Conservation (phyloP, 345 rosid genomes). For the Rhodamnia rubescens region DNA sequence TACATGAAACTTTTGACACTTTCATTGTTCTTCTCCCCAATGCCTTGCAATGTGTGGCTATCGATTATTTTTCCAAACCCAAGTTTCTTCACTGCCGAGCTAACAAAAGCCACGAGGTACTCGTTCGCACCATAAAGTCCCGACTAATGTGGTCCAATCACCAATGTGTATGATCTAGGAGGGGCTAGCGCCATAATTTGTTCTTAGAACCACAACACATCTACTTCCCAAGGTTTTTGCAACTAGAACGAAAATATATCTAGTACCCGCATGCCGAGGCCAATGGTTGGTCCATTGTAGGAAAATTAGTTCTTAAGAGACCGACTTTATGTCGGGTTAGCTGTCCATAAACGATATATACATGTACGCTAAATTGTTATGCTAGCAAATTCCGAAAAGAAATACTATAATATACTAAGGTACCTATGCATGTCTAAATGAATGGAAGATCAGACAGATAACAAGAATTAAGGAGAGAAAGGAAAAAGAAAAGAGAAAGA, state of each 20-base stretch:
- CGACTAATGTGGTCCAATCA: not conserved
- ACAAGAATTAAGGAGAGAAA: too few relatives aligned
- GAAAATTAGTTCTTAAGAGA: not conserved
- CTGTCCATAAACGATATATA: not conserved
- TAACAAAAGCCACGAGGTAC: not conserved
- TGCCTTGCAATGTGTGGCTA: not conserved
- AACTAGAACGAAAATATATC: not conserved
- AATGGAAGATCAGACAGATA: not conserved
- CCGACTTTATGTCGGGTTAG: not conserved
- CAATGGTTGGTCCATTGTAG: not conserved
- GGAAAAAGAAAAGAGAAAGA: not conserved
- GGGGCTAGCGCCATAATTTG: not conserved
- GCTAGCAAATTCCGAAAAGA: too few relatives aligned
- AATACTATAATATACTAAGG: not conserved
- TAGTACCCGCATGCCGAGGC: not conserved
- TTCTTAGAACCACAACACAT: too few relatives aligned
- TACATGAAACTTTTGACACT: too few relatives aligned
- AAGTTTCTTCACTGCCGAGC: not conserved
- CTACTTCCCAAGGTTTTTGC: not conserved
- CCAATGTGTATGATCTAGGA: not conserved
- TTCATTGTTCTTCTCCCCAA: too few relatives aligned
- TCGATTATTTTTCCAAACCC: not conserved
- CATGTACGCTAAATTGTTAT: too few relatives aligned
- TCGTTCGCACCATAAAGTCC: not conserved
- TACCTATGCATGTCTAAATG: not conserved